Conservation (phyloP, 768 basidiomycete genomes). For the Coprinellus micaceus region DNA sequence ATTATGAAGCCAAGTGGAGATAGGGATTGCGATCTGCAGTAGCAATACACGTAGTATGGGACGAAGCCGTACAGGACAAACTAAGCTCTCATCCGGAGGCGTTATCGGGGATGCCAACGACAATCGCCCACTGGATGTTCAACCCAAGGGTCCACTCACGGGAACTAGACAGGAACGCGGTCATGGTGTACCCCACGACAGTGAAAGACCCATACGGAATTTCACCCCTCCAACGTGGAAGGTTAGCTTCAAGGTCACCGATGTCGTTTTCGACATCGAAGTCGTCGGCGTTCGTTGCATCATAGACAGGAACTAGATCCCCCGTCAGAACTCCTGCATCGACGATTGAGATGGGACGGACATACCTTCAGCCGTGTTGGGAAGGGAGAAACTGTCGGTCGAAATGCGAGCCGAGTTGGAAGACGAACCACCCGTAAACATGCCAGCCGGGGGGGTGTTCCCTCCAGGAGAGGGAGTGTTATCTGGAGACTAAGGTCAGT, state of each 20-base stretch:
- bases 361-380: background rate
- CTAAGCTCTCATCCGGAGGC: too few species aligned
- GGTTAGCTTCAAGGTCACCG: background rate
- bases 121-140: constrained; percentile 5
- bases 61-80: too few species aligned
- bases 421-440: too few species aligned
- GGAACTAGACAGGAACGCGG: background rate
- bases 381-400: background rate
- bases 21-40: too few species aligned
- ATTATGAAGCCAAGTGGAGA: too few species aligned
- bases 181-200: constrained; percentile 2
- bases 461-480: too few species aligned
- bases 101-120: background rate
- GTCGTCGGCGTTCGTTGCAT: background rate
- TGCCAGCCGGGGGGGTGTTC: too few species aligned
- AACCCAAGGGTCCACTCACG: constrained; percentile 1
- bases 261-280: constrained; percentile 1
- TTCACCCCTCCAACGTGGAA: background rate
- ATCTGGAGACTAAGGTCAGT: too few species aligned
- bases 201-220: constrained; percentile 6
- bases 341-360: too few species aligned
- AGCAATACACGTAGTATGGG: too few species aligned
- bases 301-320: constrained; percentile 9
- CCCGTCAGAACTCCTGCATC: background rate
- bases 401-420: too few species aligned